phyloP scores from a whole-genome alignment of 306 rosid genomes.

The Notholithocarpus densiflorus region DNA sequence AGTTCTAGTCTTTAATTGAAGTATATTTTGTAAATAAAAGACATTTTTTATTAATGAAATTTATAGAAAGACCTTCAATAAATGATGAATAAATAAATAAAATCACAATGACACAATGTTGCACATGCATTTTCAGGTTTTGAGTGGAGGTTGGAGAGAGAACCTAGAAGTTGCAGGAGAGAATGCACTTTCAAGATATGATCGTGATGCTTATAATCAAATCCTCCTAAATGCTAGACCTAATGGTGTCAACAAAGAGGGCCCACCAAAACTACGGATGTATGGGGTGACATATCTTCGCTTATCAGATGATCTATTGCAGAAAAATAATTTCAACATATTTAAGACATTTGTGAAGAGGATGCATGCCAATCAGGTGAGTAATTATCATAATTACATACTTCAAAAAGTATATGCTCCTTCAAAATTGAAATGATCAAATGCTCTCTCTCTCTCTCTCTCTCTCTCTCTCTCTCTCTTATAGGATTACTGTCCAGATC shows the following conservation, averaged over 20 bases:
- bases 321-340: conserved; percentile 42
- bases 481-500: conserved; percentile 60
- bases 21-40: background rate
- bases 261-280: conserved; percentile 58
- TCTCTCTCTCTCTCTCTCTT: no score
- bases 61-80: background rate
- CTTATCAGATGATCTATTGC: conserved; percentile 49
- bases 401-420: background rate
- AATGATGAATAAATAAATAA: background rate
- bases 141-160: conserved; percentile 73
- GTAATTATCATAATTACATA: conserved; percentile 13
- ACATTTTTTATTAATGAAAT: background rate
- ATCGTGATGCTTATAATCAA: conserved; percentile 57
- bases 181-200: conserved; percentile 83
- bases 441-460: conserved; percentile 10
- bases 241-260: conserved; percentile 50
- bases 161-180: conserved; percentile 83
- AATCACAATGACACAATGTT: background rate
- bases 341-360: conserved; percentile 75
- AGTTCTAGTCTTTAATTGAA: background rate
- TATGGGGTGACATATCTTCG: conserved; percentile 81
- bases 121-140: conserved; percentile 36
- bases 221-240: conserved; percentile 89
- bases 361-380: conserved; percentile 92
- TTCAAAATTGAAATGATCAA: conserved; percentile 8